phyloP scores from a whole-genome alignment of 2,329 filamentous ascomycete species.

The Alternaria arbusti region DNA sequence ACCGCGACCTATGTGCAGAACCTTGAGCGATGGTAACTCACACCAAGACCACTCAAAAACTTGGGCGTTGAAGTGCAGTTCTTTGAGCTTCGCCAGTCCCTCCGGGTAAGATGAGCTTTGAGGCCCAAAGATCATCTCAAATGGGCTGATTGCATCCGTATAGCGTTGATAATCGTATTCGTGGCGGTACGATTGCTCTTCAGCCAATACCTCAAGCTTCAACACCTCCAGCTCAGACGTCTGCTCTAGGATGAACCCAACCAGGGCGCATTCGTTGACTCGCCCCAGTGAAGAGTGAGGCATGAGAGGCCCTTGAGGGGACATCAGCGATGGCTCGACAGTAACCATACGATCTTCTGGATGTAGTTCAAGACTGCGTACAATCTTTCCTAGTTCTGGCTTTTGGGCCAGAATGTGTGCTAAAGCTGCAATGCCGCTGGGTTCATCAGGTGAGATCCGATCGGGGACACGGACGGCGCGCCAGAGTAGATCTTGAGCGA shows the following conservation, averaged over 20 bases:
- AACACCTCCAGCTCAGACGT: background rate
- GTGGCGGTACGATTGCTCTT: background rate
- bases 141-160: background rate
- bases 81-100: slow-evolving; percentile 1
- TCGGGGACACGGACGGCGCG: background rate
- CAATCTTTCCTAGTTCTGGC: background rate
- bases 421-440: background rate
- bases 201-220: background rate
- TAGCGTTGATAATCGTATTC: background rate
- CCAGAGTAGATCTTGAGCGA: background rate
- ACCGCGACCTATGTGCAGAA: background rate
- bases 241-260: background rate
- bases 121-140: background rate
- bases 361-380: background rate
- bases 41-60: background rate
- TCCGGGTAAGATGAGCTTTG: background rate
- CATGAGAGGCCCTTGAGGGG: background rate
- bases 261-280: background rate
- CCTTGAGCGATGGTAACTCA: background rate
- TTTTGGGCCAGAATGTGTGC: background rate
- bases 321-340: background rate
- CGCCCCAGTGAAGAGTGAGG: background rate
- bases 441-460: background rate
- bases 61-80: background rate
- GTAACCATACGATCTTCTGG: background rate